Base-by-base conservation (phyloP, 371 early-diverging fungal genomes). In the Mortierella sp. region DNA sequence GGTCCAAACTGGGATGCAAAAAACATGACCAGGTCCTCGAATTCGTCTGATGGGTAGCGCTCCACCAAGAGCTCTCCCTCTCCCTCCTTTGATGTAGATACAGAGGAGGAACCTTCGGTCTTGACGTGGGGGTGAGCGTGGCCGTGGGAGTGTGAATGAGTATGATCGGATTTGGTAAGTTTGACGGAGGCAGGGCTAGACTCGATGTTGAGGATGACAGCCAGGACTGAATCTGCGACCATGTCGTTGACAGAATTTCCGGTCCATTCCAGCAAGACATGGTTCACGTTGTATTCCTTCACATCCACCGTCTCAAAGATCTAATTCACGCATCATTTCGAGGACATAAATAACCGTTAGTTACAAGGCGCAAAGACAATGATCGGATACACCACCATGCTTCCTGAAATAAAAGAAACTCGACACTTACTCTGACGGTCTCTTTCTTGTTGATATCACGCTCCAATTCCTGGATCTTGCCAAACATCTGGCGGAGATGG, bases 401-500 rank as follows among this genome's bases (percentile, higher is more conserved):
- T 54, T 54, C 56, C 18, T 32, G 35, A 71, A 38, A 21, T 8
- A 16, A 51, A 29, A 70, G 71, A 29, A 29, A 18, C 55, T 51
- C 4, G 48, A 27, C 29, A 70, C 75, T 49, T 74, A 87, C 84
- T 43, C 79, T 78, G 63, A 88, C 87, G 29, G 79, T 77, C 72
- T 83, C 85, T 27, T 63, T 46, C 72, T 82, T 77, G 41, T 82
- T 71, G 55, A 78, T 71, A 49, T 80, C 81, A 10, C 77, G 78
- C 32, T 79, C 83, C 46, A 78, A 84, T 44, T 89, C 89, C 56
- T 91, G 84, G 5, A 95, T 84, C 24, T 88, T 80, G 51, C 98
- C 99, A 93, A 95, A 99, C 97, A 98, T 97, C 88, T 95, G 95
- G 77, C 95, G 95, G 46, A 99, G 88, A 83, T 98, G 97, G 92